Evolutionary conservation across 169 alveolate genomes (phyloP).

Genomic region (Ophryocystis elektroscirrha): DNA sequence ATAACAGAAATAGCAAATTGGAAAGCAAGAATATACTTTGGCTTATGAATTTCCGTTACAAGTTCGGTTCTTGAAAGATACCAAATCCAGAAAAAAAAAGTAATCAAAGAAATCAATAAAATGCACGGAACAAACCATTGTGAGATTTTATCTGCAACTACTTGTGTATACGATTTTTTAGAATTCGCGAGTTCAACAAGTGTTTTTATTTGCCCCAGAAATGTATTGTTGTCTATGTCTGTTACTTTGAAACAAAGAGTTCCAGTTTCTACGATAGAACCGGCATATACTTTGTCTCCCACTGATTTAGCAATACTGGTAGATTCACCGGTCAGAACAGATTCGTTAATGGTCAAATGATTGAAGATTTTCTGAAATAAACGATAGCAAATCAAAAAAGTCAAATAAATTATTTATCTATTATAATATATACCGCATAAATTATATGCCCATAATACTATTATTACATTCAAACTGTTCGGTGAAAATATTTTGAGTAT

Average conservation of each 20-base stretch:
- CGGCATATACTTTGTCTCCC: constrained; percentile 10
- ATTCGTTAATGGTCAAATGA: too few relatives aligned
- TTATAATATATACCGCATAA: too few relatives aligned
- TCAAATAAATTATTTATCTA: too few relatives aligned
- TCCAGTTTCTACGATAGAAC: constrained; percentile 7
- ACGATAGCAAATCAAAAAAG: too few relatives aligned
- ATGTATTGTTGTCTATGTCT: constrained; percentile 10
- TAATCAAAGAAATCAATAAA: constrained; percentile 1
- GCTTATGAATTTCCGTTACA: background rate
- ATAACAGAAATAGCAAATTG: constrained; percentile 37
- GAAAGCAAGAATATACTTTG: constrained; percentile 28
- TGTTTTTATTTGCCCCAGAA: constrained; percentile 6
- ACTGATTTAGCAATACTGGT: background rate
- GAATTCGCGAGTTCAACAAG: constrained; percentile 4
- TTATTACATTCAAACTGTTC: too few relatives aligned
- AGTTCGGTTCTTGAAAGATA: background rate
- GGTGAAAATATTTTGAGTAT: too few relatives aligned
- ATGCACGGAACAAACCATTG: constrained; percentile 8
- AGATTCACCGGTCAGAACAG: constrained; percentile 9
- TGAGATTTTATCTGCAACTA: constrained; percentile 6
- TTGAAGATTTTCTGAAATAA: too few relatives aligned
- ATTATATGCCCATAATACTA: too few relatives aligned
- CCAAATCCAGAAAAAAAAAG: constrained; percentile 3
- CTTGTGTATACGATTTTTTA: constrained; percentile 4
- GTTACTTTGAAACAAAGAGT: background rate